Evolutionary conservation across 2,329 filamentous ascomycete genomes (phyloP), one percentile per base, ranked within the genome.

Genomic region (Pseudogymnoascus destructans): DNA sequence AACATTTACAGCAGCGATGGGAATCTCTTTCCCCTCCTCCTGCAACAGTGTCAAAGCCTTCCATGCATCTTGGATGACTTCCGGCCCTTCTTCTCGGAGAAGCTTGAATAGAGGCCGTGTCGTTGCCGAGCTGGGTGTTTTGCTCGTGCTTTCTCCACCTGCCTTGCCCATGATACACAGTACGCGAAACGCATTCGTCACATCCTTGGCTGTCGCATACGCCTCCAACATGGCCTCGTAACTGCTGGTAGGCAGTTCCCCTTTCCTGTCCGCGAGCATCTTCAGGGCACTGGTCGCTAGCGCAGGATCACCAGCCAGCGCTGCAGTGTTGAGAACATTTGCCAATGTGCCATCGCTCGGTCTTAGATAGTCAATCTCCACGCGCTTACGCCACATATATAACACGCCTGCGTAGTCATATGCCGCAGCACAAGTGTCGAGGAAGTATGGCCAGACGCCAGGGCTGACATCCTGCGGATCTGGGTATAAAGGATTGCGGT

Each of bases 181-280:
- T 1, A 87, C 77, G 38, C 80, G 79, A 33, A 95, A 76, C 0
- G 87, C 86, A 23, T 82, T 80, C 21, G 73, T 71, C 6, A 92
- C 66, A 62, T 93, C 82, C 1, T 77, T 75, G 3, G 74, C 73
- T 13, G 70, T 70, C 9, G 82, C 75, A 66, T 95, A 89, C 3
- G 86, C 79, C 59, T 88, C 82, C 5, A 91, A 74, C 25, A 96
- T 77, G 25, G 85, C 78, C 69, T 95, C 89, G 70, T 93, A 95
- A 68, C 96, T 89, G 61, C 86, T 77, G 5, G 78, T 71, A 7
- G 77, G 74, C 35, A 90, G 75, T 38, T 78, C 75, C 1, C 79
- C 77, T 11, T 76, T 76, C 21, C 82, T 77, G 7, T 78, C 74
- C 3, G 78, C 77, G 15, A 92, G 76, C 57, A 84, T 72, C 21